Evolutionary conservation across 306 rosid species (phyloP).

Genomic region (Styphnolobium japonicum): DNA sequence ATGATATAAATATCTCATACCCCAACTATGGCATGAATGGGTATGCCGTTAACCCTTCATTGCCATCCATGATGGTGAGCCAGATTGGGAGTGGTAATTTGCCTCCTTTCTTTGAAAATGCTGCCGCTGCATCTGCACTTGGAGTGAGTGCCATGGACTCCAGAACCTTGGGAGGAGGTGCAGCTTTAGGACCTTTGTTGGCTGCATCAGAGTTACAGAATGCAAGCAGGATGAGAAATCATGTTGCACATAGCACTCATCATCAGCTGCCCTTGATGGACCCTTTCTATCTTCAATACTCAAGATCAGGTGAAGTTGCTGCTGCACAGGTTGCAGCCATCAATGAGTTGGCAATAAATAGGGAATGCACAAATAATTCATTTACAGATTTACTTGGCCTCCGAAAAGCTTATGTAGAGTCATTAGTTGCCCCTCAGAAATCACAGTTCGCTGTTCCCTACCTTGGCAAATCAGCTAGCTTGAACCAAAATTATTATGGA

Average conservation of each 20-base stretch:
- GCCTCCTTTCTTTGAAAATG: conserved; percentile 71
- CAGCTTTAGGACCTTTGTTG: conserved; percentile 53
- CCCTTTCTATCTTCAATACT: conserved; percentile 71
- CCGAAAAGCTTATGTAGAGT: conserved; percentile 75
- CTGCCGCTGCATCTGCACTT: conserved; percentile 50
- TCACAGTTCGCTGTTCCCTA: conserved; percentile 62
- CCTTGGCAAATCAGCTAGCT: conserved; percentile 58
- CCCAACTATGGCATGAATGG: conserved; percentile 68
- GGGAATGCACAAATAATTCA: conserved; percentile 62
- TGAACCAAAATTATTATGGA: conserved; percentile 65
- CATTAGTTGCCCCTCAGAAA: conserved; percentile 62
- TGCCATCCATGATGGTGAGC: conserved; percentile 67
- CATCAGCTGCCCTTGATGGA: conserved; percentile 69
- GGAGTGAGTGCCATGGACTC: conserved; percentile 65
- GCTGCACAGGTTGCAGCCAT: conserved; percentile 79
- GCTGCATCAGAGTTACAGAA: conserved; percentile 67
- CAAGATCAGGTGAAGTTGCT: conserved; percentile 75
- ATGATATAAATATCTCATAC: conserved; percentile 50
- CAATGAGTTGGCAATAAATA: conserved; percentile 63
- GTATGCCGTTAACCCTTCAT: conserved; percentile 63
- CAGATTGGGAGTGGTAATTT: conserved; percentile 65
- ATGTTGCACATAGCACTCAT: conserved; percentile 51
- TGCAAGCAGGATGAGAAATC: conserved; percentile 64
- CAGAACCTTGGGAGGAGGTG: conserved; percentile 62
- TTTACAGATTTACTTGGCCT: conserved; percentile 56